A percentile compares a stretch with the other conserved stretches of the same genome.
Conservation (phyloP, 176 grass and related monocot genomes). For the Eragrostis curvula region DNA sequence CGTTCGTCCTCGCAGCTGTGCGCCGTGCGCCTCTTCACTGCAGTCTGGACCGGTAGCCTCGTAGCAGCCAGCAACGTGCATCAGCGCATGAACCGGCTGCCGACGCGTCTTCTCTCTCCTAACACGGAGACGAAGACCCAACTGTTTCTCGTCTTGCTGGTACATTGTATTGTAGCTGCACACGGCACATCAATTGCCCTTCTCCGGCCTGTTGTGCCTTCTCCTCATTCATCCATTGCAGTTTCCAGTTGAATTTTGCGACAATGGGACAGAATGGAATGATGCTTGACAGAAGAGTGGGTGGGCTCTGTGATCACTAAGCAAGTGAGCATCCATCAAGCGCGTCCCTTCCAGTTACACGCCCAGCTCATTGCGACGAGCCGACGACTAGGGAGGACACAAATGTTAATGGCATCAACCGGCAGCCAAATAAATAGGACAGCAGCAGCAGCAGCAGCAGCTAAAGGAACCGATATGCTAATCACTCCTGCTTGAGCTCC, state of each 20-base stretch:
- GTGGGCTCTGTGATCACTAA: conserved; percentile 39
- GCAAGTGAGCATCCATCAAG: conserved; percentile 31
- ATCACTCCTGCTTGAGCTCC: conserved; percentile 5
- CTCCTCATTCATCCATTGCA: too few species aligned
- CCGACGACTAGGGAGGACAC: background rate
- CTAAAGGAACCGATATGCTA: conserved; percentile 20
- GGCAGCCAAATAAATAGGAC: conserved; percentile 56
- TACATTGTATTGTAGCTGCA: too few species aligned
- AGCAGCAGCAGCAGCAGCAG: conserved; percentile 23
- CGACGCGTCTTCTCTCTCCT: too few species aligned
- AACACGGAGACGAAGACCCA: too few species aligned
- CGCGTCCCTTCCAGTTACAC: conserved; percentile 20
- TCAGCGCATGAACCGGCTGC: too few species aligned
- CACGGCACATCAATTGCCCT: too few species aligned
- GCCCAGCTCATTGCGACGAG: conserved; percentile 30
- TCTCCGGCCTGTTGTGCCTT: too few species aligned
- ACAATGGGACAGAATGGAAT: background rate
- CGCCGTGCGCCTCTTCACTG: too few species aligned
- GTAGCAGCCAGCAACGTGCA: too few species aligned
- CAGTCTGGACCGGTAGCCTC: too few species aligned
- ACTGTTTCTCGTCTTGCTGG: too few species aligned
- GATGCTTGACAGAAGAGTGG: conserved; percentile 45
- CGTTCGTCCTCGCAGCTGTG: too few species aligned
- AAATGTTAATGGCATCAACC: conserved; percentile 37
- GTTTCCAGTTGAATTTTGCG: background rate